A percentile compares a stretch with the other conserved stretches of the same genome.
These are phyloP conservation scores for Simplicillium sp. DNA, from an alignment of 2,329 filamentous ascomycete species.

Conservation along the genomic window DNA sequence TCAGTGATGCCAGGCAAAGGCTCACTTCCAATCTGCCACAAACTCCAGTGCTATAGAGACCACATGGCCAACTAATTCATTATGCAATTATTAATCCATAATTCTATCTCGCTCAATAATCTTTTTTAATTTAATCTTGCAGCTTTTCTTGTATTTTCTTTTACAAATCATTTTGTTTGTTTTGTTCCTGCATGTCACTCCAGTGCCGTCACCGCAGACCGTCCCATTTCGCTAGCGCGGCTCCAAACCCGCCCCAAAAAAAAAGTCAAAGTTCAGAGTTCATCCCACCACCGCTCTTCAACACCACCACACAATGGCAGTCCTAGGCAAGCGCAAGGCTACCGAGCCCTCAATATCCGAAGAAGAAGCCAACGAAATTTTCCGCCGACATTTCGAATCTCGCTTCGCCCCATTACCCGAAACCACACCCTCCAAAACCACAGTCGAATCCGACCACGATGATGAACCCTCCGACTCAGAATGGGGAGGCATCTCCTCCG, in stretches of 20 bases:
- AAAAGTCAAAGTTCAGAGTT: too few species aligned
- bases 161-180: too few species aligned
- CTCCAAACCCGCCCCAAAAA: background rate
- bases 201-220: constrained; percentile 86
- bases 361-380: constrained; percentile 60
- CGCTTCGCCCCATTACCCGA: constrained; percentile 67
- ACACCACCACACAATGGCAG: constrained; percentile 24
- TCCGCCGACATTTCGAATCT: constrained; percentile 79
- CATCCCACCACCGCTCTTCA: background rate
- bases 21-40: too few species aligned
- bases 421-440: constrained; percentile 9
- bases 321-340: constrained; percentile 41
- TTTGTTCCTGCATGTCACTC: constrained; percentile 53
- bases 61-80: too few species aligned
- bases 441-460: constrained; percentile 17
- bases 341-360: constrained; percentile 20
- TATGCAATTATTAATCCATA: too few species aligned
- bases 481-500: constrained; percentile 12
- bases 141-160: background rate
- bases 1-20: too few species aligned
- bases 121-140: constrained; percentile 1
- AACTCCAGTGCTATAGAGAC: too few species aligned
- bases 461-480: constrained; percentile 18
- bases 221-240: too few species aligned
- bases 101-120: too few species aligned